phyloP scores from a whole-genome alignment of 2,329 filamentous ascomycete species.

The Aspergillus transmontanensis region DNA sequence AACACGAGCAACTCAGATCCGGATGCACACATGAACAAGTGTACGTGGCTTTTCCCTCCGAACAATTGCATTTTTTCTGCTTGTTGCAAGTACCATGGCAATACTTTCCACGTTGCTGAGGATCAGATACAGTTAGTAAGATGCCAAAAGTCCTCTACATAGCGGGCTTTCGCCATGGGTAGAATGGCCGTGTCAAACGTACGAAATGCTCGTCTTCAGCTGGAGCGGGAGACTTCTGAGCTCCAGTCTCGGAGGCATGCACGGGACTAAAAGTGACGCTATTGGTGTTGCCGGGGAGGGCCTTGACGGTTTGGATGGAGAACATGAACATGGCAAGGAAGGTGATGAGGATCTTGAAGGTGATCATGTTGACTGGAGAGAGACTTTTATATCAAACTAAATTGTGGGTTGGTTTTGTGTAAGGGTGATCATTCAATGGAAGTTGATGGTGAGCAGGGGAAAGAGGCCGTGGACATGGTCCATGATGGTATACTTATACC shows the following conservation, averaged over 20 bases:
- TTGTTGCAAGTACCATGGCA: background rate
- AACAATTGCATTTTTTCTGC: background rate
- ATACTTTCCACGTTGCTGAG: background rate
- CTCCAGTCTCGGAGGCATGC: background rate
- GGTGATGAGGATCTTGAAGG: background rate
- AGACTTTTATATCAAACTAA: background rate
- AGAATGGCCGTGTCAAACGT: background rate
- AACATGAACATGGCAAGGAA: background rate
- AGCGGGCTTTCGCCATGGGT: background rate
- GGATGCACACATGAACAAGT: background rate
- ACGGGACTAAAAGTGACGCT: background rate
- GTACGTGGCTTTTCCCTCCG: background rate
- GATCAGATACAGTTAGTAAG: background rate
- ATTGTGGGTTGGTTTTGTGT: background rate
- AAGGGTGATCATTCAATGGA: background rate
- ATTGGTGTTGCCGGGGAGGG: background rate
- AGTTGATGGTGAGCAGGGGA: background rate
- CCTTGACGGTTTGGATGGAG: background rate
- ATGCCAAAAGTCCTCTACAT: background rate
- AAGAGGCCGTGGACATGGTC: too few species aligned
- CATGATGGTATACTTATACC: background rate
- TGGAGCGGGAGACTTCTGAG: background rate
- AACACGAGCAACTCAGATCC: background rate
- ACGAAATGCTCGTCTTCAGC: background rate
- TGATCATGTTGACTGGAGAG: background rate